Evolutionary conservation across 208 protist species (phyloP).

Genomic region (Trypanosoma lewisi): DNA sequence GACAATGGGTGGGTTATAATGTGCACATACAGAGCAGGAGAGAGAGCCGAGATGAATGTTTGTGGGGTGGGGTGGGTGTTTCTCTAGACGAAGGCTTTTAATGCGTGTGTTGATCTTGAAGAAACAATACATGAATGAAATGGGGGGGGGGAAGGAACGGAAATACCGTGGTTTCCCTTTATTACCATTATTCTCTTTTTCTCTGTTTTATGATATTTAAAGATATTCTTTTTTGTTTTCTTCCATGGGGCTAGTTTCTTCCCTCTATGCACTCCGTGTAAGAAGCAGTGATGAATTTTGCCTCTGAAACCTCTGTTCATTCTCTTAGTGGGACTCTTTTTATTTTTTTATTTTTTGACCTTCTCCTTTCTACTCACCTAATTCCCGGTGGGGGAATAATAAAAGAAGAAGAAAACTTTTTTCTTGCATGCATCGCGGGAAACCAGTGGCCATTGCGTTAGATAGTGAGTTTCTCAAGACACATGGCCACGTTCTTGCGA

Average conservation of each 20-base stretch:
- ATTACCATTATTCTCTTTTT: no score
- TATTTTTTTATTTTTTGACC: conserved; percentile 1
- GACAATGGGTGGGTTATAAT: no score
- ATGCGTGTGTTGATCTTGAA: no score
- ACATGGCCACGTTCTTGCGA: conserved; percentile 31
- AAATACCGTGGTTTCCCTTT: no score
- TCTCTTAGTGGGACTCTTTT: neutral
- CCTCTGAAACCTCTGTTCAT: neutral
- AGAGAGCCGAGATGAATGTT: no score
- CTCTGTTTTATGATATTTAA: neutral
- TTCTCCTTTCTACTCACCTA: neutral
- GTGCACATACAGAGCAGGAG: no score
- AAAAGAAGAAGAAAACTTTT: conserved; percentile 13
- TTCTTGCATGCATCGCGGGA: conserved; percentile 1
- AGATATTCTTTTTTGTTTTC: neutral
- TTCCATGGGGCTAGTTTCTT: neutral
- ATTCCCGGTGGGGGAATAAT: neutral
- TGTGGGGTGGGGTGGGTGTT: no score
- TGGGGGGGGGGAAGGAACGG: neutral
- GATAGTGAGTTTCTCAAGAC: conserved; percentile 82
- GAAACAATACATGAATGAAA: neutral
- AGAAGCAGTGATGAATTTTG: neutral
- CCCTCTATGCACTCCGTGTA: no score
- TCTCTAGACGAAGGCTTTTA: no score
- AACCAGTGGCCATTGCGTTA: conserved; percentile 32